Base-by-base conservation (phyloP, 345 rosid species). In the Salix caprea region DNA sequence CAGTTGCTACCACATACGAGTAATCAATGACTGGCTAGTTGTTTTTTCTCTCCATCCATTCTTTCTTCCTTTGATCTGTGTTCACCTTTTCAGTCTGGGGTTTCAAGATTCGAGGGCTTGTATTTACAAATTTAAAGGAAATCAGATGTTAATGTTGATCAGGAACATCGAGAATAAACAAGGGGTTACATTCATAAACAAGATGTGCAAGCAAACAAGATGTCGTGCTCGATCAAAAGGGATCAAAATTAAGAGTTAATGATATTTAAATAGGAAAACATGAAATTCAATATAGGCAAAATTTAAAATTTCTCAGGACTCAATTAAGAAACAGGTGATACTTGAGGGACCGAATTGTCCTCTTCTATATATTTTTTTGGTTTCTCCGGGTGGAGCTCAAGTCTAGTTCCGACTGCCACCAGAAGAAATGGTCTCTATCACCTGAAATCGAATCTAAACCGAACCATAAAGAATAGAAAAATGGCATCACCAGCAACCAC, bases 1-100 rank as follows among this genome's bases (percentile, higher is more conserved):
- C 77, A 89, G 91, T 65, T 92, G 97, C 70, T 89, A 95, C 85
- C 91, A 83, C 80, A 70, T 92, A 23, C 90, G 83, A 87, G 24
- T 23, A 58, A 4, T 58, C 24, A n/a, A 58, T n/a, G 11, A 10
- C 6, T 11, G 4, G 64, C 64, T 58, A 2, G 14, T n/a, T 58
- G 64, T 24, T 58, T 58, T 58, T 3, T 10, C 64, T 58, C 23
- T 1, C 5, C 28, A 23, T 58, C 13, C 4, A 58, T 58, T n/a
- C 15, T 23, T 58, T 58, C 26, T 58, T 23, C 12, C 14, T n/a
- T 23, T 10, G 28, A 9, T 58, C 64, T 5, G 37, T 36, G 37
- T 5, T 36, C 37, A 5, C 1, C 37, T 36, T 36, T 36, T 54
- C 10, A 21, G 24, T 21, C 60, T 8, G 60, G 24, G 60, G 60